phyloP scores from a whole-genome alignment of 352 stramenopile species.

The Phytophthora gonapodyides region DNA sequence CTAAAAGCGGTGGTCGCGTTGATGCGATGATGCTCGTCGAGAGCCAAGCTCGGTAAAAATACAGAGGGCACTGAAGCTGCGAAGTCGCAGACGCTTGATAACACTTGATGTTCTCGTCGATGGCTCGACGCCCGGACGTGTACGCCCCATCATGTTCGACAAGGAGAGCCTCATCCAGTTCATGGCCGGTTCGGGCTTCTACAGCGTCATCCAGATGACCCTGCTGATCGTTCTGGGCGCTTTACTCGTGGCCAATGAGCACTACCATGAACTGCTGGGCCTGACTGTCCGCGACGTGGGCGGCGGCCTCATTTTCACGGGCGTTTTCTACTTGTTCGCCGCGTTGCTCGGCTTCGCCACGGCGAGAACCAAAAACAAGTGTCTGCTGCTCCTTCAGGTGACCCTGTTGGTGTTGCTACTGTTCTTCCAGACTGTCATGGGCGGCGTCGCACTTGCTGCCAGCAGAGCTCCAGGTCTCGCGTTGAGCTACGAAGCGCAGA shows the following conservation, averaged over 20 bases:
- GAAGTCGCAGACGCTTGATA: slow-evolving; percentile 3
- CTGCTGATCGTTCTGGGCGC: slow-evolving; percentile 55
- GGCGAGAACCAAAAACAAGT: slow-evolving; percentile 78
- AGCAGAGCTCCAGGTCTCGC: slow-evolving; percentile 24
- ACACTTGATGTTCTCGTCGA: slow-evolving; percentile 1
- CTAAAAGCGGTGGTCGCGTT: slow-evolving; percentile 30
- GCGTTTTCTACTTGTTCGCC: slow-evolving; percentile 54
- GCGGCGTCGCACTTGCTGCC: slow-evolving; percentile 50
- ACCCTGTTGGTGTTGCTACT: slow-evolving; percentile 49
- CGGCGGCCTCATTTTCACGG: slow-evolving; percentile 72
- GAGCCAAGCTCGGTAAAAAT: slow-evolving; percentile 32
- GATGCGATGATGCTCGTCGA: slow-evolving; percentile 3
- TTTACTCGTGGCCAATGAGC: slow-evolving; percentile 50
- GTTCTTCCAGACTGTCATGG: slow-evolving; percentile 72
- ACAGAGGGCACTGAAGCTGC: slow-evolving; percentile 1
- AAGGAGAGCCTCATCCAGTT: slow-evolving; percentile 74
- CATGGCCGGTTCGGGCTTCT: slow-evolving; percentile 60
- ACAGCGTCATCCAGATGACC: slow-evolving; percentile 64
- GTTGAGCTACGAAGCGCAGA: slow-evolving; percentile 43
- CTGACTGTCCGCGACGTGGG: slow-evolving; percentile 56
- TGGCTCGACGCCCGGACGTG: slow-evolving; percentile 5
- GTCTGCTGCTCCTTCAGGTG: slow-evolving; percentile 60
- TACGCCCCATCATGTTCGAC: slow-evolving; percentile 41
- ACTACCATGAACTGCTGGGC: slow-evolving; percentile 70
- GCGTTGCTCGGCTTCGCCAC: slow-evolving; percentile 55